Base-by-base conservation (phyloP, 2,329 filamentous ascomycete species). In the Epichloe amarillans region DNA sequence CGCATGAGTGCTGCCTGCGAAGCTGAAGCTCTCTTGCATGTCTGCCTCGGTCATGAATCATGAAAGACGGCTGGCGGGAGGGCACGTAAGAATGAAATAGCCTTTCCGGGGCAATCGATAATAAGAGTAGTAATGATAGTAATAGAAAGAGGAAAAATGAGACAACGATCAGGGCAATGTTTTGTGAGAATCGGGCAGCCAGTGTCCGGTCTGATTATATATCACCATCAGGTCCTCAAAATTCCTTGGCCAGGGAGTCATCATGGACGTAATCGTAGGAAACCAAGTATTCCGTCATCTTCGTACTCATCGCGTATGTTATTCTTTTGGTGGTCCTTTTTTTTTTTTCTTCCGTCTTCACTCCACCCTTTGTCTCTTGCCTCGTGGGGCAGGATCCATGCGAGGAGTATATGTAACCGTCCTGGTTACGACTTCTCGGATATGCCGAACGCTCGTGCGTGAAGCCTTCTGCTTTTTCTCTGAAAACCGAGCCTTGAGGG, bases 361-460 rank as follows among this genome's bases (percentile, higher is more conserved):
- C 56, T 76, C 73, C 46, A 75, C 66, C 73, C 88, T 94, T 71
- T 90, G 84, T 71, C 89, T 82, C 77, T 96, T 97, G 56, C 90
- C 90, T 67, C 90, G 90, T 7, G 89, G 91, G 38, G 90, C 88
- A 23, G 90, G 87, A 57, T 89, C 86, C 71, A 97, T 87, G 57
- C 83, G 76, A 54, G 82, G 85, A 64, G 87, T 95, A 68, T 94
- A 95, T 40, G 88, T 95, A 53, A 95, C 87, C 15, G 89, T 96
- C 58, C 89, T 79, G n/a, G 90, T 96, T 49, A 96, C 86, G 4
- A 96, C 88, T 66, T 96, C 89, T 50, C 88, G 76, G 52, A 96
- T 88, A 62, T 84, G 77, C 53, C 83, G 79, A 51, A 83, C 73
- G 59, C 75, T 82, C 35, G 82, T 81, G 57, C 75, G 77, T 40